Evolutionary conservation across 495 filamentous ascomycete species (phyloP).

Genomic region (Xylaria grammica): DNA sequence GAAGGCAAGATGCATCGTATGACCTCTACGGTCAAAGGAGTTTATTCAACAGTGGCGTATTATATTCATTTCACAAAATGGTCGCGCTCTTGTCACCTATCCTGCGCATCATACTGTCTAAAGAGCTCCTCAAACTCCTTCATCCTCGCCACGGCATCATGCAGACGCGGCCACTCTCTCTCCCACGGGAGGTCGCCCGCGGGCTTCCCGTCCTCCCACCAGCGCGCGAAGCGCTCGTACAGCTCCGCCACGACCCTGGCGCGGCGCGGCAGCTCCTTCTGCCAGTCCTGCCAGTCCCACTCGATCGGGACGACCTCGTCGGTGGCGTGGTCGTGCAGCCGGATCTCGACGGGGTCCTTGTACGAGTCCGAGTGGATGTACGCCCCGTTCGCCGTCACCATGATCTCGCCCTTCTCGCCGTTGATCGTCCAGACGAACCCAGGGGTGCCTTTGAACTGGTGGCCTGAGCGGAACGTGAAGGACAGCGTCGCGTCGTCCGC

Average conservation of each 20-base stretch:
- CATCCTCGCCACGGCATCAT: slow-evolving; percentile 32
- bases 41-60: too few relatives aligned
- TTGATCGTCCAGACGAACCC: slow-evolving; percentile 60
- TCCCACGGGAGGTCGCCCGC: slow-evolving; percentile 26
- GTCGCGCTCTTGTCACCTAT: too few relatives aligned
- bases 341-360: slow-evolving; percentile 42
- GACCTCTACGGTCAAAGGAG: too few relatives aligned
- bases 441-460: slow-evolving; percentile 52
- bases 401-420: slow-evolving; percentile 61
- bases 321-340: slow-evolving; percentile 48
- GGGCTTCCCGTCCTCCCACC: slow-evolving; percentile 26
- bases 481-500: slow-evolving; percentile 45
- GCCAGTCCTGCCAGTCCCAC: slow-evolving; percentile 50
- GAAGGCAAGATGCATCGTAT: too few relatives aligned
- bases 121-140: slow-evolving; percentile 47
- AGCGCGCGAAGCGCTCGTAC: slow-evolving; percentile 55
- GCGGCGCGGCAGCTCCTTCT: slow-evolving; percentile 39
- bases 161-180: slow-evolving; percentile 30
- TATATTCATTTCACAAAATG: too few relatives aligned
- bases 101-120: slow-evolving; percentile 43
- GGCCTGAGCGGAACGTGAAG: slow-evolving; percentile 53
- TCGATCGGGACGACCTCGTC: slow-evolving; percentile 48
- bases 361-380: slow-evolving; percentile 45
- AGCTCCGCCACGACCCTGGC: slow-evolving; percentile 52
- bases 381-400: slow-evolving; percentile 42